Base-by-base conservation (phyloP, 169 alveolate genomes). In the Eimeria praecox region DNA sequence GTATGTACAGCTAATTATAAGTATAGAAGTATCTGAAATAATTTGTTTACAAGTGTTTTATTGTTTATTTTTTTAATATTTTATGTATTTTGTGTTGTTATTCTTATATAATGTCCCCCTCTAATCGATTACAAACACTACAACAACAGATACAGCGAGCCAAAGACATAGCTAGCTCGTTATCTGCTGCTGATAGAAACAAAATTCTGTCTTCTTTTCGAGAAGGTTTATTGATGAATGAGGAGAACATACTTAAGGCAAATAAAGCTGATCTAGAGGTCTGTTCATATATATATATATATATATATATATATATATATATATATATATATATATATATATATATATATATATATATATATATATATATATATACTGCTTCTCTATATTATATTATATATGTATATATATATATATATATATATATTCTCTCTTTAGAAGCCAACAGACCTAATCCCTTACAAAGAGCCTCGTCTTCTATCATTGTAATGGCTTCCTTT, bases 231-330 rank as follows among this genome's bases (percentile, higher is more conserved):
- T 9, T 83, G 56, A 27, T 10, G 8, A 35, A 40, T 1, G 75
- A 83, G 5, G 52, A 24, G 30, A 35, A 83, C 10, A 83, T 83
- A 30, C 30, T 83, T 4, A 35, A 52, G 10, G 91, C 91, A 14
- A 83, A 83, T 54, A 40, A 54, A 16, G 91, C 91, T 8, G 91
- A 83, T 22, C 42, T 83, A 30, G 54, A 83, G 91, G 91, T 52
- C 1, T 0, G 91, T 44, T 1, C 18, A 20, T 20, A 52, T 52
- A 20, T 20, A 52, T 5, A 22, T n/a, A 1, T 20, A n/a, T n/a
- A 59, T 59, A n/a, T n/a, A 59, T 69, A 46, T 46, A 69, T 33
- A 27, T 33, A 16, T 69, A 46, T 46, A 35, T 22, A 33, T 6
- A 30, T 8, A 14, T 30, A 1, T 35, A 54, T 0, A 20, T 20